These are phyloP conservation scores for Friedmanniomyces endolithicus DNA, from an alignment of 495 filamentous ascomycete species.

Conservation along the genomic window DNA sequence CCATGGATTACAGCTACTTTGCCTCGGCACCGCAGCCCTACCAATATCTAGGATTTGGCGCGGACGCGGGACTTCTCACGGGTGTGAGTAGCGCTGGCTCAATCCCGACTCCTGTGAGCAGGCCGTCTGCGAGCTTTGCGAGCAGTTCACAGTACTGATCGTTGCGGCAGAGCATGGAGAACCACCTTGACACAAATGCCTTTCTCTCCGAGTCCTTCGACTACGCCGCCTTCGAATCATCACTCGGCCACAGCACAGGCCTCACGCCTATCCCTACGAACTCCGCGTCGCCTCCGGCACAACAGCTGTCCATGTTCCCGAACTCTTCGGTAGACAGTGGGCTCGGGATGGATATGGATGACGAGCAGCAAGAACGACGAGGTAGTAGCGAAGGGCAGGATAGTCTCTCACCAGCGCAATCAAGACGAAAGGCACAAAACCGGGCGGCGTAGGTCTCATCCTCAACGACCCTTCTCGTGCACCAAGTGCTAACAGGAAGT, in stretches of 20 bases:
- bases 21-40: constrained; percentile 7
- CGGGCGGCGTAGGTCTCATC: constrained; percentile 64
- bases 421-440: constrained; percentile 87
- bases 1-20: constrained; percentile 22
- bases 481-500: constrained; percentile 3
- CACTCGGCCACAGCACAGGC: constrained; percentile 4
- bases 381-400: constrained; percentile 55
- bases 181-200: constrained; percentile 9
- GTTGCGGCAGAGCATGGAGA: constrained; percentile 9
- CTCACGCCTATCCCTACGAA: constrained; percentile 9
- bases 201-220: constrained; percentile 11
- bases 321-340: constrained; percentile 19
- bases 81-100: constrained; percentile 6
- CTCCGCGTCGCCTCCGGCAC: constrained; percentile 13
- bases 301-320: constrained; percentile 8
- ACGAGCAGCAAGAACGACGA: constrained; percentile 17
- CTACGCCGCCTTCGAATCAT: constrained; percentile 9
- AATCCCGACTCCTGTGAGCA: constrained; percentile 6
- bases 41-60: constrained; percentile 11
- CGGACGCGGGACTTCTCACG: constrained; percentile 3
- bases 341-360: constrained; percentile 15
- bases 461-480: not conserved
- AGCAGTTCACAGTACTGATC: not conserved
- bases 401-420: constrained; percentile 63
- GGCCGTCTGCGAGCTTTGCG: not conserved